phyloP scores from a whole-genome alignment of 2,329 filamentous ascomycete species.

The Cladophialophora chaetospira region DNA sequence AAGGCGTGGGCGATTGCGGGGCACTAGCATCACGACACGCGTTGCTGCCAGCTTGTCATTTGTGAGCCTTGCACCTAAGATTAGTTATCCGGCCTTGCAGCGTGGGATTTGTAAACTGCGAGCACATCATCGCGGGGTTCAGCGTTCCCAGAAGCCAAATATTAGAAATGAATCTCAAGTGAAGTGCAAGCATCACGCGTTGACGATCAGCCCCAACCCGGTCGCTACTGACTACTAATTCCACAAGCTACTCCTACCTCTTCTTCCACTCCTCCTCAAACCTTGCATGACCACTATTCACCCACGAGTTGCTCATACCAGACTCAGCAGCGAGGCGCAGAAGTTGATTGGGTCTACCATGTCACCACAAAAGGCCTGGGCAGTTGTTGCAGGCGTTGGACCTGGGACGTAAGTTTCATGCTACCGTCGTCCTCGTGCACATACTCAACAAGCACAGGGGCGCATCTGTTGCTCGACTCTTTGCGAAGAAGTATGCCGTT shows the following conservation, averaged over 20 bases:
- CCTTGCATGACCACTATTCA: background rate
- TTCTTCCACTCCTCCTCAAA: background rate
- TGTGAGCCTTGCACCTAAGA: constrained; percentile 5
- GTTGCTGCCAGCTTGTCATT: background rate
- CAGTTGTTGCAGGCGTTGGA: constrained; percentile 51
- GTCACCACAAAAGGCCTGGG: constrained; percentile 42
- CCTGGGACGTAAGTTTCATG: constrained; percentile 42
- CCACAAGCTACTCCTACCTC: background rate
- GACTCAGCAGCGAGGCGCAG: constrained; percentile 13
- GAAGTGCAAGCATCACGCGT: background rate
- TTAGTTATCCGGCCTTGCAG: constrained; percentile 21
- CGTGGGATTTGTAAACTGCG: constrained; percentile 27
- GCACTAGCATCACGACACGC: too few species aligned
- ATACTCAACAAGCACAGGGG: constrained; percentile 43
- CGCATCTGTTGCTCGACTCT: constrained; percentile 61
- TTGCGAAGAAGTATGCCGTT: constrained; percentile 60
- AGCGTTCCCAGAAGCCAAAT: constrained; percentile 5
- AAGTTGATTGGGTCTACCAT: constrained; percentile 21
- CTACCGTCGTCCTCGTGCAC: background rate
- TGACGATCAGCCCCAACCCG: background rate
- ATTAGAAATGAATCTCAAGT: background rate
- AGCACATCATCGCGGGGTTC: constrained; percentile 29
- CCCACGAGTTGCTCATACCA: constrained; percentile 11
- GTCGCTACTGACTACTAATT: background rate
- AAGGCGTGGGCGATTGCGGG: too few species aligned